Base-by-base conservation (phyloP, 352 stramenopile genomes). In the Stramenopiles sp. region DNA sequence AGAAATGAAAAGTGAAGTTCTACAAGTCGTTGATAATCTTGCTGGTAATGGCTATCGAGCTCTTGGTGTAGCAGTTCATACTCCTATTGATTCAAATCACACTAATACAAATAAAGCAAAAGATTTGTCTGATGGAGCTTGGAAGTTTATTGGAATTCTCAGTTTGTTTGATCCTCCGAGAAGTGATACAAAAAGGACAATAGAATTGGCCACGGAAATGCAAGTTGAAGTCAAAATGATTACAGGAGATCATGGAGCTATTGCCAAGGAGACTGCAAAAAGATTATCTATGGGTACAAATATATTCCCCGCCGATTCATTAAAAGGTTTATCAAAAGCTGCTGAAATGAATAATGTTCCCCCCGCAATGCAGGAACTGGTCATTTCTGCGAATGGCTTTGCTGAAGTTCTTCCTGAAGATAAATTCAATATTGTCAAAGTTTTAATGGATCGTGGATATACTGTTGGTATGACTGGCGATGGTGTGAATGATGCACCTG, bases 171-270 rank as follows among this genome's bases (percentile, higher is more conserved):
- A 94, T 52, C 78, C 78, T 10, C 76, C 79, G 24, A 70, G 80
- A 35, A 62, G 76, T 44, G 78, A 93, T 54, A 91, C 76, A 19
- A 70, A 72, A 39, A 59, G 60, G 22, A 90, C 77, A 15, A 88
- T 93, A 44, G 59, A 76, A 42, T 61, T 63, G 6, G 64, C 77
- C 18, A 59, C 83, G 38, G 48, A 71, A 40, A 64, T 71, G 29
- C 79, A 80, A 36, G 72, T 94, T 41, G 58, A 49, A n/a, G 71
- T 94, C 7, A 91, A 91, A 51, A 87, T 92, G 66, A 70, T 91
- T 45, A 94, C 80, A 0, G 80, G 80, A 29, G 80, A 94, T 51
- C 74, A 90, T 38, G 54, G 63, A 7, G 60, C 70, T 18, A 89
- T 91, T 50, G 78, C 74, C 3, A 61, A 75, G 12, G 71, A 91